A percentile compares a stretch with the other conserved stretches of the same genome.
phyloP scores from a whole-genome alignment of 352 stramenopile genomes.

The Phytophthora hybrid region DNA sequence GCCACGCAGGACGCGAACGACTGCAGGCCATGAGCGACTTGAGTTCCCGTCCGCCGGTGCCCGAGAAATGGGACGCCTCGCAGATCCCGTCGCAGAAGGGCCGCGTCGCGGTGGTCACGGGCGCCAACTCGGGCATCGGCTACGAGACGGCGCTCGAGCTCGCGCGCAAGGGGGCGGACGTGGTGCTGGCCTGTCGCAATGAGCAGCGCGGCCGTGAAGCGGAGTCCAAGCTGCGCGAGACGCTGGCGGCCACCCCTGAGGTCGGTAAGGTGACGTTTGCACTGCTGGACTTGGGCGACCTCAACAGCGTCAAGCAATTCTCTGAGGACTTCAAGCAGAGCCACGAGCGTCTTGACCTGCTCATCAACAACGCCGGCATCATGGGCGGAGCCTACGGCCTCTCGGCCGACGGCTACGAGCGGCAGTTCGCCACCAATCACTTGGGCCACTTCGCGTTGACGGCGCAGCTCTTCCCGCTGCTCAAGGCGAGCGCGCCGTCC shows the following conservation, averaged over 20 bases:
- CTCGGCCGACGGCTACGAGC: conserved; percentile 52
- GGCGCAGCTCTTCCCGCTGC: conserved; percentile 40
- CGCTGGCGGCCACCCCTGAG: not conserved
- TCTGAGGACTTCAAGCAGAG: conserved; percentile 30
- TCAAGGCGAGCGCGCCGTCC: conserved; percentile 31
- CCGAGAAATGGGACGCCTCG: conserved; percentile 37
- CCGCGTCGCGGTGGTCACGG: not conserved
- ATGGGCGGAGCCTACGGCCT: conserved; percentile 42
- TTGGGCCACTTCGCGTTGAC: conserved; percentile 69
- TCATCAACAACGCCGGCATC: conserved; percentile 76
- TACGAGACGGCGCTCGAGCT: conserved; percentile 4
- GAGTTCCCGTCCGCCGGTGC: conserved; percentile 16
- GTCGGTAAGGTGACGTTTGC: conserved; percentile 49
- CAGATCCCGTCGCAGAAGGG: conserved; percentile 25
- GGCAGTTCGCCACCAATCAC: conserved; percentile 73
- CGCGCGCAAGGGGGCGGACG: conserved; percentile 1
- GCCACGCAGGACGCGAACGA: not conserved
- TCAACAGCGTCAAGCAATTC: conserved; percentile 55
- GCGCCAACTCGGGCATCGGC: conserved; percentile 4
- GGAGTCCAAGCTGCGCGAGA: conserved; percentile 20
- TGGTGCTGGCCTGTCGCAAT: conserved; percentile 37
- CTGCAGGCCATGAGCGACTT: conserved; percentile 5
- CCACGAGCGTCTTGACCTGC: conserved; percentile 49
- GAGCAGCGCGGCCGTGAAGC: conserved; percentile 21
- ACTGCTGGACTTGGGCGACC: conserved; percentile 50